Evolutionary conservation across 2,329 filamentous ascomycete genomes (phyloP).

Genomic region (Stromatinia cepivora): DNA sequence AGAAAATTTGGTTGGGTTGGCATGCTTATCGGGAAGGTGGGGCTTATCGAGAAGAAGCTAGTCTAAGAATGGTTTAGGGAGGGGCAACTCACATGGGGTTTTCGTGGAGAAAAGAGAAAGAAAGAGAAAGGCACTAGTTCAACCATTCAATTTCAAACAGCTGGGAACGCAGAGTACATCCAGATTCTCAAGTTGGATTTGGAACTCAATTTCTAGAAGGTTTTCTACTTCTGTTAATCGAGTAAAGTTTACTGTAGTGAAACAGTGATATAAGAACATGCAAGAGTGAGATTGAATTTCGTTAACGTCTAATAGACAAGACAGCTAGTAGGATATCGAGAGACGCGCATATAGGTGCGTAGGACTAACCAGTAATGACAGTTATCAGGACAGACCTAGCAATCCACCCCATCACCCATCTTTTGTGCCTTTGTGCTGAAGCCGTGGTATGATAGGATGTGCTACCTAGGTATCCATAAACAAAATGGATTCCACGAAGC

Average conservation of each 20-base stretch:
- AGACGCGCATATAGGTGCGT: not conserved
- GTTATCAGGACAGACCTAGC: not conserved
- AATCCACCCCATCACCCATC: not conserved
- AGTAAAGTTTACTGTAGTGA: not conserved
- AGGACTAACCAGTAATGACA: not conserved
- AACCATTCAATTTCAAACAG: not conserved
- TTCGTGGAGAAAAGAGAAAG: constrained; percentile 11
- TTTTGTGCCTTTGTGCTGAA: not conserved
- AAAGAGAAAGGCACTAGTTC: not conserved
- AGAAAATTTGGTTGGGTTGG: constrained; percentile 13
- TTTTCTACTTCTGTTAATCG: not conserved
- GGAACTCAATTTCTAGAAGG: not conserved
- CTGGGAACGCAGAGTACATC: not conserved
- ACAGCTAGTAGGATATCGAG: not conserved
- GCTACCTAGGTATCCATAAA: not conserved
- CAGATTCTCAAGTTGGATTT: not conserved
- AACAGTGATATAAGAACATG: not conserved
- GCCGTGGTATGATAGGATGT: not conserved
- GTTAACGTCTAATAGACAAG: not conserved
- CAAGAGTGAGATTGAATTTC: not conserved
- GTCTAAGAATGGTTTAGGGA: constrained; percentile 7
- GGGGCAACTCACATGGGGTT: constrained; percentile 13
- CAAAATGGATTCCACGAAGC: not conserved
- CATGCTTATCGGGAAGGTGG: constrained; percentile 12
- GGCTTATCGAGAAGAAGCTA: constrained; percentile 5